These are phyloP conservation scores for Neoboletus subvelutipes DNA, from an alignment of 768 basidiomycete genomes.

Conservation along the genomic window DNA sequence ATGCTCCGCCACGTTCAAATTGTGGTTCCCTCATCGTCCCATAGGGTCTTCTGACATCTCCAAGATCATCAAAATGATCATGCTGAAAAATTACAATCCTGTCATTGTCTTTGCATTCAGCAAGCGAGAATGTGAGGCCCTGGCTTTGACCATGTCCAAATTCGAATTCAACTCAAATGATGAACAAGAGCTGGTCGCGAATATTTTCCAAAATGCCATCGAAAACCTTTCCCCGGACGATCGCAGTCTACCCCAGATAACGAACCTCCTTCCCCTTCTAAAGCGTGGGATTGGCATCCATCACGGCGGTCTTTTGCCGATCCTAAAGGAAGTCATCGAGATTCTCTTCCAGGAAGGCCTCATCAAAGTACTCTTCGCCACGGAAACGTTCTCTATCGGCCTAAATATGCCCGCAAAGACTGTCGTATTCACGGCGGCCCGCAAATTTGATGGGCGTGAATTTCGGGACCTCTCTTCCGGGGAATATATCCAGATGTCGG, in stretches of 20 bases:
- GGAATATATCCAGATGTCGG: conserved; percentile 99
- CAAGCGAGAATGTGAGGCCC: conserved; percentile 94
- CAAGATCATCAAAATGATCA: conserved; percentile 98
- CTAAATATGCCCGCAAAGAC: conserved; percentile 99
- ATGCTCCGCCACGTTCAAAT: neutral
- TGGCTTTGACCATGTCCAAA: conserved; percentile 91
- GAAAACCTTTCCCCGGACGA: conserved; percentile 85
- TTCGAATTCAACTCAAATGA: conserved; percentile 92
- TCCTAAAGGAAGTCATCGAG: conserved; percentile 98
- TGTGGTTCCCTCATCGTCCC: conserved; percentile 10
- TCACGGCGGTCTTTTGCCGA: conserved; percentile 95
- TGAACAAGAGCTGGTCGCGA: conserved; percentile 82
- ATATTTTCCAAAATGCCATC: conserved; percentile 94
- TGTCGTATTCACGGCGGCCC: conserved; percentile 92
- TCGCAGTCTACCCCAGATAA: conserved; percentile 87
- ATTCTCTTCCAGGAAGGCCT: conserved; percentile 98
- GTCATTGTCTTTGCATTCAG: conserved; percentile 99
- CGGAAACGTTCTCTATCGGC: conserved; percentile 97
- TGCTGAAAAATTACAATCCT: conserved; percentile 95
- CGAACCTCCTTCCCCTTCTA: conserved; percentile 87
- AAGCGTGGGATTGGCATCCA: conserved; percentile 97
- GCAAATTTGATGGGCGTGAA: conserved; percentile 95
- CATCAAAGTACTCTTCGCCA: conserved; percentile 97
- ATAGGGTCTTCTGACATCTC: conserved; percentile 89
- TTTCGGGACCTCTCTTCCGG: conserved; percentile 92